Evolutionary conservation across 495 filamentous ascomycete genomes (phyloP).

Genomic region (Polyplosphaeria fusca): DNA sequence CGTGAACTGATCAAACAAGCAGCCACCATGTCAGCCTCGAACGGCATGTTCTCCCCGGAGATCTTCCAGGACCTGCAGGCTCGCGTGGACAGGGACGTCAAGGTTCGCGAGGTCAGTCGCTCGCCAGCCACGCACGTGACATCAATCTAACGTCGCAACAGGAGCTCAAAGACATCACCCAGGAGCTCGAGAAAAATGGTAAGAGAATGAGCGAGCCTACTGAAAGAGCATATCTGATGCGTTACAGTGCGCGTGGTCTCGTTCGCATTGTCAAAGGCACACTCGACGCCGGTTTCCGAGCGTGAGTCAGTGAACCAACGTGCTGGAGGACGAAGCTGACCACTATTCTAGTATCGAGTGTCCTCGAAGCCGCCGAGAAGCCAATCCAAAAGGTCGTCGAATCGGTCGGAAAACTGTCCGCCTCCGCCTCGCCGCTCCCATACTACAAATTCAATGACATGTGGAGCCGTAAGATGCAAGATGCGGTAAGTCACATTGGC

Average conservation of each 20-base stretch:
- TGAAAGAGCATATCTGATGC: slow-evolving; percentile 11
- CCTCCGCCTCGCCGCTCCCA: slow-evolving; percentile 73
- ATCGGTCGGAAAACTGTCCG: slow-evolving; percentile 58
- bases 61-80: slow-evolving; percentile 87
- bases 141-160: slow-evolving; percentile 35
- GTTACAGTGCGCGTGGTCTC: slow-evolving; percentile 61
- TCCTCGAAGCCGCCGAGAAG: slow-evolving; percentile 54
- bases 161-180: slow-evolving; percentile 75
- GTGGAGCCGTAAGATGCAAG: slow-evolving; percentile 84
- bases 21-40: slow-evolving; percentile 22
- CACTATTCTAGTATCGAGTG: slow-evolving; percentile 37
- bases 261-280: slow-evolving; percentile 80
- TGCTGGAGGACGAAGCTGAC: slow-evolving; percentile 1
- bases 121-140: slow-evolving; percentile 13
- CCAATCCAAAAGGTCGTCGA: slow-evolving; percentile 57
- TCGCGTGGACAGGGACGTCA: slow-evolving; percentile 83
- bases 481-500: slow-evolving; percentile 53
- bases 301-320: slow-evolving; percentile 51
- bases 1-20: too few relatives aligned
- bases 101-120: slow-evolving; percentile 67
- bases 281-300: slow-evolving; percentile 76
- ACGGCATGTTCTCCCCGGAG: slow-evolving; percentile 63
- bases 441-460: slow-evolving; percentile 93
- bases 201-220: slow-evolving; percentile 7
- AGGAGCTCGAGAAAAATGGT: slow-evolving; percentile 72